Conservation (phyloP, 1,139 yeast genomes). For the Candida tropicalis region DNA sequence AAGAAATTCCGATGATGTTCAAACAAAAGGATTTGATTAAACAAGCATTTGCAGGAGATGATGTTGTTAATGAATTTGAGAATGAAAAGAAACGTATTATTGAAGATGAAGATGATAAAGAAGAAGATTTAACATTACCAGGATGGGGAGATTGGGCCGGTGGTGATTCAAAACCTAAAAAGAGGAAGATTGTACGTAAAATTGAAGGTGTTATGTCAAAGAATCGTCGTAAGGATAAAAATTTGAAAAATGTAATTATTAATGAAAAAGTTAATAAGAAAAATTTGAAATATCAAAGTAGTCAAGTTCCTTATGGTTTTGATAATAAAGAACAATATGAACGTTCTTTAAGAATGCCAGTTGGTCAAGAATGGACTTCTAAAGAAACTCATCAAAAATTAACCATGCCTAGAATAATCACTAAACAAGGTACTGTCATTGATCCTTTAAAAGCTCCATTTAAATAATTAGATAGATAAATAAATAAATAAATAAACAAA, state of each 20-base stretch:
- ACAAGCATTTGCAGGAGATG: constrained; percentile 97
- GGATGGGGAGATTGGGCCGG: constrained; percentile 95
- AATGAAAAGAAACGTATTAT: constrained; percentile 70
- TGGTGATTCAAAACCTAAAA: constrained; percentile 58
- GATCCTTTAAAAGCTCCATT: constrained; percentile 85
- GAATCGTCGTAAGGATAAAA: constrained; percentile 76
- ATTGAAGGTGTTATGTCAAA: constrained; percentile 72
- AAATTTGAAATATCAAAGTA: constrained; percentile 80
- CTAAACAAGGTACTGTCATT: constrained; percentile 86
- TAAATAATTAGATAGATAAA: constrained; percentile 28
- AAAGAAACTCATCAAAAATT: constrained; percentile 83
- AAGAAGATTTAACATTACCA: constrained; percentile 82
- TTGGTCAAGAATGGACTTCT: constrained; percentile 96
- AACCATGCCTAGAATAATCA: constrained; percentile 85
- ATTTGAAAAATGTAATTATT: constrained; percentile 78
- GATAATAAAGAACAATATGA: constrained; percentile 95
- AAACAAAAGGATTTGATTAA: constrained; percentile 80
- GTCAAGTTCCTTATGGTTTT: constrained; percentile 90
- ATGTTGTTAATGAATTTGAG: constrained; percentile 77
- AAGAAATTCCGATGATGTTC: constrained; percentile 50
- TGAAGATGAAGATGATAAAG: constrained; percentile 84
- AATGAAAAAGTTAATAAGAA: constrained; percentile 87
- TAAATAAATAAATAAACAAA: background rate
- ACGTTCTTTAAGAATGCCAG: constrained; percentile 90
- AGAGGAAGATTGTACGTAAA: constrained; percentile 65